A percentile compares a stretch with the other conserved stretches of the same genome.
phyloP scores from a whole-genome alignment of 148 eudicot genomes.

The Vaccinium vitisidaea region DNA sequence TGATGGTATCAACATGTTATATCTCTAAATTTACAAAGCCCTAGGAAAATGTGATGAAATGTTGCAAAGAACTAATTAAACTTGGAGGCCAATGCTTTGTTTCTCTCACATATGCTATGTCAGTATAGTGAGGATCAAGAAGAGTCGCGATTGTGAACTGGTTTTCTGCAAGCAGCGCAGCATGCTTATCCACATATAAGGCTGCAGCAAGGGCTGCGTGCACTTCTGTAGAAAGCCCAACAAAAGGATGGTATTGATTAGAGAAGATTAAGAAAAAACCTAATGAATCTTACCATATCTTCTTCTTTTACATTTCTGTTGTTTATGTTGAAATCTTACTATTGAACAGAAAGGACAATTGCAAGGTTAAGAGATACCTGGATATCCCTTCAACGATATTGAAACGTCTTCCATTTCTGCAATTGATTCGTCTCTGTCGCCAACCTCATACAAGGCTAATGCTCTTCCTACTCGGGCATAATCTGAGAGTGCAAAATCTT shows the following conservation, averaged over 20 bases:
- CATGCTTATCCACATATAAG: conserved; percentile 31
- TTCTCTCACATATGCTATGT: conserved; percentile 30
- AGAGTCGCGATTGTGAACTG: conserved; percentile 41
- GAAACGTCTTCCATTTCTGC: conserved; percentile 43
- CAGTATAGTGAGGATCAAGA: conserved; percentile 37
- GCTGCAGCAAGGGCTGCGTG: conserved; percentile 44
- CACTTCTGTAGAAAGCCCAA: conserved; percentile 29
- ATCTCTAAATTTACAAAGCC: not conserved
- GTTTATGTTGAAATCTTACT: not conserved
- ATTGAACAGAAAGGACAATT: not conserved
- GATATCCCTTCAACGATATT: conserved; percentile 39
- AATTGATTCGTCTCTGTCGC: conserved; percentile 34
- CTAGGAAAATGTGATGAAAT: conserved; percentile 34
- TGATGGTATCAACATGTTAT: not conserved
- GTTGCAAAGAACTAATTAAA: conserved; percentile 31
- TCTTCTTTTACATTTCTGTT: not conserved
- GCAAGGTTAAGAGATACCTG: conserved; percentile 18
- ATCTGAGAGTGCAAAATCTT: conserved; percentile 40
- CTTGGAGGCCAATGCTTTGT: conserved; percentile 44
- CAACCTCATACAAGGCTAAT: conserved; percentile 39
- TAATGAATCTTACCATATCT: not conserved
- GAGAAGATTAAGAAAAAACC: not conserved
- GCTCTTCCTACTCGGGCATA: conserved; percentile 44
- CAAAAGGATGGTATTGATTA: not conserved
- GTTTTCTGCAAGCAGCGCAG: conserved; percentile 37